Evolutionary conservation across 805 yeast species (phyloP), one percentile per base, ranked within the genome.

Genomic region (Torulaspora delbrueckii): DNA sequence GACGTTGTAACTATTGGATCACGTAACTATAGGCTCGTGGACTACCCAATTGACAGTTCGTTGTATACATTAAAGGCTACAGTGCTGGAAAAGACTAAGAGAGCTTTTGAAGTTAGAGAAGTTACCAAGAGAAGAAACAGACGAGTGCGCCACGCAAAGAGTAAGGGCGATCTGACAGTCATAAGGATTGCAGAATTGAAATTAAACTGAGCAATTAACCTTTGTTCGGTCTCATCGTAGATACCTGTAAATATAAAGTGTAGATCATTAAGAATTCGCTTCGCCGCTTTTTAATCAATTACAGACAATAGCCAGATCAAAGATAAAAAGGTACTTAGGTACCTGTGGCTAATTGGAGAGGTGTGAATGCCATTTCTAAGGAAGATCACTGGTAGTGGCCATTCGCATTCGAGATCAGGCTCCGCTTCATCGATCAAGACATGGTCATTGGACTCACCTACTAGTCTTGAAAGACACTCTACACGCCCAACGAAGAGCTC

Each of bases 1-100:
- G 82, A 88, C 56, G 89, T 91, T 28, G 77, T 83, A 12, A 81
- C 88, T 8, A 67, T 93, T 24, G 99, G 99, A 2, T 82, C 95
- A 7, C 81, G 96, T 40, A 84, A 87, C 61, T 85, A 77, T 69
- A 88, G 89, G 9, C 75, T 77, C 47, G 73, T 77, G 42, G 81
- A 78, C 39, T 68, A 72, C 40, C 75, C 79, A 16, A 70, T 84
- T 40, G 78, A 78, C 52, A 73, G 78, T 10, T 54, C 69, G 1
- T 63, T 81, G 3, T 83, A 75, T 62, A 67, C 77, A 3, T 72
- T 90, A 54, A 81, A 76, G 53, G 97, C 89, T 16, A 77, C 78
- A n/a, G 86, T 90, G 34, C 64, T 84, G n/a, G 96, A 89, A 61
- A 85, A 86, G 70, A 84, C 96, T 2, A 80, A 85, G 55, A 82